Evolutionary conservation across 1,284 basidiomycete genomes (phyloP).

Genomic region (Ganoderma sinense): DNA sequence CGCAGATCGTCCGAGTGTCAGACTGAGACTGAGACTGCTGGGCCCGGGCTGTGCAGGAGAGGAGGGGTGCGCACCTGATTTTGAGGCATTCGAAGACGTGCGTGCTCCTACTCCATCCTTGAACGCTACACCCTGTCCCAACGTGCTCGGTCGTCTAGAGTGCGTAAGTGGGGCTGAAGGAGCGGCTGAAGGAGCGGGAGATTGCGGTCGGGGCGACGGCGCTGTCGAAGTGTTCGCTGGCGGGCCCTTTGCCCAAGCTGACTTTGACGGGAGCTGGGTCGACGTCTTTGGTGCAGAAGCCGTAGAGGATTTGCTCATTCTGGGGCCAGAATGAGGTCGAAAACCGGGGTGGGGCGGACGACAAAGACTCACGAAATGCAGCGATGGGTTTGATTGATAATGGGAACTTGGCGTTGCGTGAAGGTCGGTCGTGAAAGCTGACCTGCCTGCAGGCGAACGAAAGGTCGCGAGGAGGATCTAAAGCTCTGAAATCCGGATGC

Average conservation of each 20-base stretch:
- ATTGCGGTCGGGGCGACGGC: conserved; percentile 76
- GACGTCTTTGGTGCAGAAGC: conserved; percentile 74
- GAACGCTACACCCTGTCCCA: conserved; percentile 72
- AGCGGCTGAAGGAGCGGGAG: conserved; percentile 64
- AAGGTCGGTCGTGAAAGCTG: conserved; percentile 81
- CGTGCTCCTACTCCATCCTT: conserved; percentile 70
- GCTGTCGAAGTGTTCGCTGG: conserved; percentile 64
- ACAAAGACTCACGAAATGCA: conserved; percentile 61
- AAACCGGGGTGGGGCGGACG: conserved; percentile 23
- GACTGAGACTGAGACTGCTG: not conserved
- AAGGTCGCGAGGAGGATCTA: conserved; percentile 45
- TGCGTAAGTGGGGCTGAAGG: conserved; percentile 61
- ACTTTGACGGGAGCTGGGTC: conserved; percentile 72
- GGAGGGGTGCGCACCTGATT: conserved; percentile 58
- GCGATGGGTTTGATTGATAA: conserved; percentile 50
- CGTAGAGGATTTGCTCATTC: conserved; percentile 89
- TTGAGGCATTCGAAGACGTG: conserved; percentile 51
- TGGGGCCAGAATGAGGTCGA: conserved; percentile 37
- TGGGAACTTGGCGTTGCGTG: conserved; percentile 58
- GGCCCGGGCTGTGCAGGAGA: not conserved
- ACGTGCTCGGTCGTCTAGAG: conserved; percentile 74
- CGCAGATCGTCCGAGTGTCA: conserved; percentile 29
- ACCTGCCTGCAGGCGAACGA: conserved; percentile 90
- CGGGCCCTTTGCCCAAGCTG: conserved; percentile 86
- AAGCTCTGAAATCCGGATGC: conserved; percentile 39